Conservation (phyloP, 345 rosid genomes). For the Orychophragmus violaceus region DNA sequence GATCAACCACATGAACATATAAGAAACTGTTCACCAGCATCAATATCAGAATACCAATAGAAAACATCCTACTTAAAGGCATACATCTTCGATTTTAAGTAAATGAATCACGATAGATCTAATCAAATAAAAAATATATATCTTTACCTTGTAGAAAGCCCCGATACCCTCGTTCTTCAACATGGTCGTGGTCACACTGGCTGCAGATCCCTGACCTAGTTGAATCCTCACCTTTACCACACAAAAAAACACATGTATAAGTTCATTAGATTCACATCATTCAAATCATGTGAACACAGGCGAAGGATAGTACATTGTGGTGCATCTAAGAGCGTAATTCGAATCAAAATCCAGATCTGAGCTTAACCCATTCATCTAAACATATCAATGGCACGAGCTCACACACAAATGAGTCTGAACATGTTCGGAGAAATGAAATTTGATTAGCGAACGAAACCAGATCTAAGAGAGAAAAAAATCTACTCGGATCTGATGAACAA, state of each 20-base stretch:
- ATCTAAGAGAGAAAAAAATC: constrained; percentile 17
- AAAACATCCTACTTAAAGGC: not conserved
- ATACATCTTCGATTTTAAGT: not conserved
- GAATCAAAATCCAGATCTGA: constrained; percentile 24
- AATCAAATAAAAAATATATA: not conserved
- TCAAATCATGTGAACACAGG: not conserved
- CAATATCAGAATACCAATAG: not conserved
- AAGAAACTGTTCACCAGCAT: not conserved
- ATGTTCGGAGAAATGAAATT: not conserved
- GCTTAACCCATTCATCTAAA: not conserved
- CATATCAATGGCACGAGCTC: not conserved
- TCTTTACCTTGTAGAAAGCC: constrained; percentile 85
- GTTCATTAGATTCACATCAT: not conserved
- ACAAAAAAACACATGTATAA: constrained; percentile 4
- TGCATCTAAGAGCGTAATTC: not conserved
- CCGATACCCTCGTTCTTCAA: constrained; percentile 78
- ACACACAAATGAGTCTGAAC: not conserved
- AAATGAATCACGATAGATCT: constrained; percentile 3
- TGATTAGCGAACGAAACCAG: not conserved
- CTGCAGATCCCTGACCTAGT: constrained; percentile 96
- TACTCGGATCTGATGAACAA: constrained; percentile 40
- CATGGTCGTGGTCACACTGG: constrained; percentile 63
- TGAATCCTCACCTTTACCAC: constrained; percentile 90
- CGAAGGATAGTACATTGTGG: not conserved
- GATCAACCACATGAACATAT: constrained; percentile 3